Conservation (phyloP, 306 rosid species). For the Lathyrus aphaca region DNA sequence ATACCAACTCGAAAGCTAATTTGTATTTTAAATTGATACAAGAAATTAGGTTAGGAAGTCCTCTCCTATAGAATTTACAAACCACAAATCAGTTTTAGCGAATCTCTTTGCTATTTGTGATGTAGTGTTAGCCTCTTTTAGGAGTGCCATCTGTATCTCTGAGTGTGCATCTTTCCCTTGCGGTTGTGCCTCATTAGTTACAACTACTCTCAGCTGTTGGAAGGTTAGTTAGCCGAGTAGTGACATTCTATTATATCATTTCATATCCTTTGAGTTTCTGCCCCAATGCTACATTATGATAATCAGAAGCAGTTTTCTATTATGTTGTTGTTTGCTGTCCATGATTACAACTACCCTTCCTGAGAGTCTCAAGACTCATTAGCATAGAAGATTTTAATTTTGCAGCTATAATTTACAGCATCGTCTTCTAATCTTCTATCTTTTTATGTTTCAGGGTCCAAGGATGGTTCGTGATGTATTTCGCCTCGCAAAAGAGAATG, state of each 20-base stretch:
- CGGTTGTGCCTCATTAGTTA: too few relatives aligned
- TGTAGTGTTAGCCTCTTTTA: background rate
- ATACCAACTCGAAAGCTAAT: background rate
- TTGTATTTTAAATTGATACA: background rate
- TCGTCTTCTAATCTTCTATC: conserved; percentile 5
- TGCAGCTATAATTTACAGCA: conserved; percentile 7
- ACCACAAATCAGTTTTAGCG: background rate
- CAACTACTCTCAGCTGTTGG: too few relatives aligned
- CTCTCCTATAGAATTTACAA: background rate
- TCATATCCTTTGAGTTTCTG: background rate
- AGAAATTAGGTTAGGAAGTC: background rate
- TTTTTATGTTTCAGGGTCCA: conserved; percentile 69
- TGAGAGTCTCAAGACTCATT: conserved; percentile 1
- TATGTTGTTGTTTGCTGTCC: conserved; percentile 10
- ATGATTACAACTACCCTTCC: background rate
- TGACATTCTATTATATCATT: background rate
- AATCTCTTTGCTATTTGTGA: background rate
- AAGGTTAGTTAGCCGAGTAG: too few relatives aligned
- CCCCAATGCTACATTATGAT: background rate
- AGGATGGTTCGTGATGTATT: conserved; percentile 99
- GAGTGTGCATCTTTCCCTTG: background rate
- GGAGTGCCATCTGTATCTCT: background rate
- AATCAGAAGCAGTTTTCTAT: background rate
- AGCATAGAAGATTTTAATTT: background rate
- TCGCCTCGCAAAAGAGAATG: conserved; percentile 99